These are phyloP conservation scores for Fusarium heterosporum DNA, from an alignment of 2,329 filamentous ascomycete genomes.

Conservation along the genomic window DNA sequence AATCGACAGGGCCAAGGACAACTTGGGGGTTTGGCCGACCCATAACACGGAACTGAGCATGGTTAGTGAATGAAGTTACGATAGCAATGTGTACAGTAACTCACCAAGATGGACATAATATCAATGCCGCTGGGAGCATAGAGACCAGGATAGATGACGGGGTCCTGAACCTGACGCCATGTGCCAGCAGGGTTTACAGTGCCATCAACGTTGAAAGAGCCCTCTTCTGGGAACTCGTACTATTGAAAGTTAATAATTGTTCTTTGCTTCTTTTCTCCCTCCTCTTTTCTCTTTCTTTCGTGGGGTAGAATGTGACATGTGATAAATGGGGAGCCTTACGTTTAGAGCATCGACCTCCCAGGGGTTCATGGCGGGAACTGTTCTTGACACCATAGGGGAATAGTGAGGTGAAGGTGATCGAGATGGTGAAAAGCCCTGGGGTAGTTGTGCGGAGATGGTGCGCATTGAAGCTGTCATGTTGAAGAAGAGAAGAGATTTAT, in stretches of 20 bases:
- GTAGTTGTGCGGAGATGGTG: slow-evolving; percentile 30
- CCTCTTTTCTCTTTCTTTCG: background rate
- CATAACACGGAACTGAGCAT: slow-evolving; percentile 68
- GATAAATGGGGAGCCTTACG: slow-evolving; percentile 24
- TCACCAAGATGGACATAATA: slow-evolving; percentile 66
- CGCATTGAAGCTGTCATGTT: slow-evolving; percentile 34
- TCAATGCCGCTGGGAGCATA: slow-evolving; percentile 68
- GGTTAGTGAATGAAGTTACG: slow-evolving; percentile 14
- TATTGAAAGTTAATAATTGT: slow-evolving; percentile 24
- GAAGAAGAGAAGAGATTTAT: background rate
- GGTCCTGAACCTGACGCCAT: slow-evolving; percentile 53
- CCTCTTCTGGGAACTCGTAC: slow-evolving; percentile 46
- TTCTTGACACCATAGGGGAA: slow-evolving; percentile 34
- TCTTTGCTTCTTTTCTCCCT: no score
- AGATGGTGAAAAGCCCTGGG: slow-evolving; percentile 11
- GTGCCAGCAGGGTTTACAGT: slow-evolving; percentile 30
- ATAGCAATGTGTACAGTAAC: background rate
- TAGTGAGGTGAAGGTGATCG: slow-evolving; percentile 14
- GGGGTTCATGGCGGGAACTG: slow-evolving; percentile 40
- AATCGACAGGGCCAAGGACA: slow-evolving; percentile 83
- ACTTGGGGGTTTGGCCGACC: slow-evolving; percentile 79
- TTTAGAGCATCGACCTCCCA: slow-evolving; percentile 46
- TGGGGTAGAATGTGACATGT: background rate
- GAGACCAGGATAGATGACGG: slow-evolving; percentile 66
- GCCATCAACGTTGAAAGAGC: slow-evolving; percentile 38